Percentiles rank a stretch among this genome's conserved stretches.
Conservation (phyloP, 75 land plant genomes). For the Larix kaempferi region DNA sequence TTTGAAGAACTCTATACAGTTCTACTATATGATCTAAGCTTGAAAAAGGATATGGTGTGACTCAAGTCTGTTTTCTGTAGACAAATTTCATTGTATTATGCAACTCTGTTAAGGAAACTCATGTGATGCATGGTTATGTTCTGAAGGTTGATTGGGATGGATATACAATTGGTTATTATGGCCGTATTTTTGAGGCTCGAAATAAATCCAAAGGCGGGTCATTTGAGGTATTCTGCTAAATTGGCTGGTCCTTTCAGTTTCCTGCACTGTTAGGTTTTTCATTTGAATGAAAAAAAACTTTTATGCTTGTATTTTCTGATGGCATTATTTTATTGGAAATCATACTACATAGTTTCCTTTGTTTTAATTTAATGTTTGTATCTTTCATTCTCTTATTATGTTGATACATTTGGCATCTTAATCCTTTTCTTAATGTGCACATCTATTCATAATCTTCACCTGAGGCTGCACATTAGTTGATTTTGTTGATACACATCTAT, state of each 20-base stretch:
- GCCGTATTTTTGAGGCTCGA: slow-evolving; percentile 98
- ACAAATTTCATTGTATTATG: neutral
- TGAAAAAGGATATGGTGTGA: too few species aligned
- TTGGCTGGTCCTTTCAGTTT: neutral
- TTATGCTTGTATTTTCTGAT: neutral
- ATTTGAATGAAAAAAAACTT: neutral
- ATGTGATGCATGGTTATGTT: slow-evolving; percentile 10
- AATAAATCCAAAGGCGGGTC: slow-evolving; percentile 98
- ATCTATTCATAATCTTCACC: too few species aligned
- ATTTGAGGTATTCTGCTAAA: slow-evolving; percentile 64
- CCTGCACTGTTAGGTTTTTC: neutral
- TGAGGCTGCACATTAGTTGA: too few species aligned
- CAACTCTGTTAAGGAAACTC: neutral
- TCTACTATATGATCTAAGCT: too few species aligned
- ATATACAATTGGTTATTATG: slow-evolving; percentile 97
- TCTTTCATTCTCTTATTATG: neutral
- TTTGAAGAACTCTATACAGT: neutral
- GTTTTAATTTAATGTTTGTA: neutral
- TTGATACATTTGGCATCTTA: neutral
- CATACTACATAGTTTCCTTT: neutral
- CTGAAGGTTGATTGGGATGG: slow-evolving; percentile 98
- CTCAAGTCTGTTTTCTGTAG: too few species aligned
- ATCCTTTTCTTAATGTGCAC: neutral
- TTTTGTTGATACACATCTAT: too few species aligned
- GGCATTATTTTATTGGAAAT: neutral